Evolutionary conservation across 108 stramenopile species (phyloP), one percentile per base, ranked within the genome.

Genomic region (Cylindrotheca fusiformis): DNA sequence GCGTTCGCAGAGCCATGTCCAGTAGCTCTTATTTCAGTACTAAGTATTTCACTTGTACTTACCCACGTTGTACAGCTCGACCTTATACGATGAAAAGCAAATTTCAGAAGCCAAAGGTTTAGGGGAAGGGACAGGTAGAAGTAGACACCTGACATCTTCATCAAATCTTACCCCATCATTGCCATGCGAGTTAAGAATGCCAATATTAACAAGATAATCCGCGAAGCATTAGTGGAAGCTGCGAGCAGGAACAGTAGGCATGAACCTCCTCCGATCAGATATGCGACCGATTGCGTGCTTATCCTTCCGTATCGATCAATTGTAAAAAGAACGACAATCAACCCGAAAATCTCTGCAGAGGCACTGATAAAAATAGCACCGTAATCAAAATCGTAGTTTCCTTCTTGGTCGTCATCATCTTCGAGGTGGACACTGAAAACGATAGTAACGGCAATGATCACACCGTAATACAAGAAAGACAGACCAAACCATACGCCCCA

Each of bases 11-110:
- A 26, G 22, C 63, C 63, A 63, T 90, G 85, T 18, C 88, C 88
- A 1, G 85, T 83, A 4, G 85, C 76, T 55, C 88, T 71, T 53
- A 90, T 78, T 20, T 86, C 81, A 4, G 88, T 90, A 14, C 82
- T 56, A 19, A 84, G 60, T 21, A 90, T 75, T 54, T 90, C 88
- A 21, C 85, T 75, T 4, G 85, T 90, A 25, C 59, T 60, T 19
- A 90, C 73, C 88, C 85, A 86, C 8, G 82, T 82, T 1, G 69
- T 65, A 48, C 76, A 76, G 4, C 64, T 66, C 0, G 75, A 81
- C 25, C 58, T n/a, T n/a, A n/a, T n/a, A n/a, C n/a, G n/a, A n/a
- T n/a, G n/a, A n/a, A n/a, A n/a, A n/a, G n/a, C n/a, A n/a, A n/a
- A n/a, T n/a, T n/a, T n/a, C 72, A 75, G 57, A 56, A 2, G 48